Evolutionary conservation across 2,329 filamentous ascomycete genomes (phyloP).

Genomic region (Colletotrichum limetticola): DNA sequence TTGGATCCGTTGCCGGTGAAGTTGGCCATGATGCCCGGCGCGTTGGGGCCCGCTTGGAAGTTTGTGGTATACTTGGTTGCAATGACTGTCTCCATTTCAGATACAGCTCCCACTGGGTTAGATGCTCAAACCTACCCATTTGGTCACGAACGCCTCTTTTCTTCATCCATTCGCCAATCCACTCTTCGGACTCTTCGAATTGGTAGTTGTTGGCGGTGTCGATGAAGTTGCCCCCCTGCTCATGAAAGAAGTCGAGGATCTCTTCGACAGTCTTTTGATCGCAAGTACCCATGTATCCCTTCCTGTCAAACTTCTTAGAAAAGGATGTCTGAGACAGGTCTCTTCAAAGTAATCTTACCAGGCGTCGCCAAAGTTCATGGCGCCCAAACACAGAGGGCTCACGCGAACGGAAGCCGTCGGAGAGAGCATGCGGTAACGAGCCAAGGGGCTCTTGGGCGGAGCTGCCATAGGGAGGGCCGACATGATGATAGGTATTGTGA

Average conservation of each 20-base stretch:
- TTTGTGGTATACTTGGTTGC: constrained; percentile 76
- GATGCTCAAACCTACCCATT: constrained; percentile 57
- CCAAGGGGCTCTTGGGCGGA: constrained; percentile 68
- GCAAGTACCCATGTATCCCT: constrained; percentile 70
- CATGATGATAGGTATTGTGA: constrained; percentile 36
- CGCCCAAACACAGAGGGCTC: constrained; percentile 73
- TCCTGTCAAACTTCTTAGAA: constrained; percentile 48
- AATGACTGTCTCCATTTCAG: constrained; percentile 58
- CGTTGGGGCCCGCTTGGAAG: constrained; percentile 57
- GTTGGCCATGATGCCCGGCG: constrained; percentile 60
- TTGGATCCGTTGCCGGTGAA: constrained; percentile 71
- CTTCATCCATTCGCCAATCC: constrained; percentile 79
- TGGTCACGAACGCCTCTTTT: constrained; percentile 72
- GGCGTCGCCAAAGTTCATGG: constrained; percentile 72
- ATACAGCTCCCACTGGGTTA: background rate
- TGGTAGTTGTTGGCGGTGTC: constrained; percentile 79
- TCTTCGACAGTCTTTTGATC: constrained; percentile 69
- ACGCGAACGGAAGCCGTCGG: constrained; percentile 73
- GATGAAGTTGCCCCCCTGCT: constrained; percentile 76
- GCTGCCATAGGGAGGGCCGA: constrained; percentile 51
- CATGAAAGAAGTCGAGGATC: constrained; percentile 74
- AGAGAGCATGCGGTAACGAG: constrained; percentile 73
- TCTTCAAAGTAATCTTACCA: constrained; percentile 47
- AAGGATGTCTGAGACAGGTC: background rate
- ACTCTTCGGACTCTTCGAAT: constrained; percentile 68